phyloP scores from a whole-genome alignment of 768 basidiomycete species.

The Lactifluus volemus region DNA sequence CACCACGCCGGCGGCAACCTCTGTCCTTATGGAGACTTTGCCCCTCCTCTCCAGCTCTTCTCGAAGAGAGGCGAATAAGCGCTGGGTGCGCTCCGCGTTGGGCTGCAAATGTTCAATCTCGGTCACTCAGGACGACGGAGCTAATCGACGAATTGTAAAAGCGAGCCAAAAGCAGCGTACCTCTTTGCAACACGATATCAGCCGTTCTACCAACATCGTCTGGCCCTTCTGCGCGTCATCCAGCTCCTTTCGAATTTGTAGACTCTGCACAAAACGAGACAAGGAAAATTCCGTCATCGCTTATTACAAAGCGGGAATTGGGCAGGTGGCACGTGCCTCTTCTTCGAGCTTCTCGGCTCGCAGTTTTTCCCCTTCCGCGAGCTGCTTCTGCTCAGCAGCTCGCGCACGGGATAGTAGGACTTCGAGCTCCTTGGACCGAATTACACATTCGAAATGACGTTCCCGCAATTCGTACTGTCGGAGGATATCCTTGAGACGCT shows the following conservation, averaged over 20 bases:
- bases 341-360: constrained; percentile 63
- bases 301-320: not conserved
- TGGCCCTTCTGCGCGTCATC: constrained; percentile 76
- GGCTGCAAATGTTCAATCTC: constrained; percentile 38
- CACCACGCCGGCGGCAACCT: constrained; percentile 5
- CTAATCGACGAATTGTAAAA: not conserved
- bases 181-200: constrained; percentile 83
- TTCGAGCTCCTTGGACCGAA: constrained; percentile 87
- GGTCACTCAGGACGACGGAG: constrained; percentile 12
- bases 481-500: constrained; percentile 79
- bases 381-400: constrained; percentile 79
- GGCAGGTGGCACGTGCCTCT: constrained; percentile 42
- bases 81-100: constrained; percentile 75
- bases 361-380: constrained; percentile 65
- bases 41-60: constrained; percentile 76
- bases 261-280: constrained; percentile 35
- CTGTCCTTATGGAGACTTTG: constrained; percentile 22
- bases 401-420: constrained; percentile 80
- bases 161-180: constrained; percentile 34
- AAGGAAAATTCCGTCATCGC: no score
- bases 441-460: constrained; percentile 86
- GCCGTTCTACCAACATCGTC: constrained; percentile 72
- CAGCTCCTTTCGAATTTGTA: constrained; percentile 63
- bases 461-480: constrained; percentile 86
- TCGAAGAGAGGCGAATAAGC: constrained; percentile 68